These are phyloP conservation scores for Backusella liffmaniae DNA, from an alignment of 192 early-diverging fungal genomes.

Conservation along the genomic window DNA sequence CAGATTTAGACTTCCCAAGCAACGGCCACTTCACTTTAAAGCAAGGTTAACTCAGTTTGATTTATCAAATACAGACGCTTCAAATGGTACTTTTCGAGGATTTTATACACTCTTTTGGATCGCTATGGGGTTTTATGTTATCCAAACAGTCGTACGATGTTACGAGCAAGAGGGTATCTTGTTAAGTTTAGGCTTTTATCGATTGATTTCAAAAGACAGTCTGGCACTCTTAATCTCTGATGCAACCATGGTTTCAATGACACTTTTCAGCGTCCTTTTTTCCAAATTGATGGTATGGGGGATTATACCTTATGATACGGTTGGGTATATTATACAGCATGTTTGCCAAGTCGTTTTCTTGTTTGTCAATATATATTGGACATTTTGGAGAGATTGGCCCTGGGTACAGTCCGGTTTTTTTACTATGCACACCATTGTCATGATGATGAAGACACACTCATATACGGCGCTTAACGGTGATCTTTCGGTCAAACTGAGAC, in stretches of 20 bases:
- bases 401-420: constrained; percentile 92
- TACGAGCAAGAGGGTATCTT: constrained; percentile 52
- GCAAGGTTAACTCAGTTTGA: constrained; percentile 32
- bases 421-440: constrained; percentile 82
- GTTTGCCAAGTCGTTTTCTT: constrained; percentile 59
- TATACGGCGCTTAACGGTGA: constrained; percentile 83
- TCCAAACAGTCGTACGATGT: constrained; percentile 59
- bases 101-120: constrained; percentile 87
- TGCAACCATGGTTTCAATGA: constrained; percentile 61
- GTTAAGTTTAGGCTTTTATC: constrained; percentile 49
- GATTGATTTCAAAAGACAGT: constrained; percentile 61
- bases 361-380: constrained; percentile 57
- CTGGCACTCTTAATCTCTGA: constrained; percentile 72
- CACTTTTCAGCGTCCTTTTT: constrained; percentile 61
- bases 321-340: constrained; percentile 59
- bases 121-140: constrained; percentile 68
- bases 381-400: constrained; percentile 70
- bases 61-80: constrained; percentile 26
- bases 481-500: constrained; percentile 49
- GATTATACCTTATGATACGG: constrained; percentile 46
- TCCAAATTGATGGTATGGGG: constrained; percentile 53
- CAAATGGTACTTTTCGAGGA: constrained; percentile 57
- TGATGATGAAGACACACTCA: constrained; percentile 98
- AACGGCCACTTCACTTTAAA: constrained; percentile 30
- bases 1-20: constrained; percentile 4